phyloP scores from a whole-genome alignment of 805 yeast species.

The Ogataea methylovora region DNA sequence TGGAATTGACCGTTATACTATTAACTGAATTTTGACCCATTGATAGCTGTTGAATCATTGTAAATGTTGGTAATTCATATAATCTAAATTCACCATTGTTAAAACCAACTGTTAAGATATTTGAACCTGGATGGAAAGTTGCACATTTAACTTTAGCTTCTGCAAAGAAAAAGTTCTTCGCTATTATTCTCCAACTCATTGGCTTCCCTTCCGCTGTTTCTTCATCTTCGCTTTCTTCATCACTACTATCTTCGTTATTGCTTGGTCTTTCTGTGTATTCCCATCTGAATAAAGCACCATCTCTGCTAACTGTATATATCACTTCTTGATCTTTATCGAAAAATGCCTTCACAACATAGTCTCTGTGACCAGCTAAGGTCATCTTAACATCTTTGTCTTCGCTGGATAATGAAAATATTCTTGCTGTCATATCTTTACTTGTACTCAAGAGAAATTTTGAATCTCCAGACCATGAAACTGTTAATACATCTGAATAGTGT shows the following conservation, averaged over 20 bases:
- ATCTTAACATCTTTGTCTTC: conserved; percentile 72
- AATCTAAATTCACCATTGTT: conserved; percentile 84
- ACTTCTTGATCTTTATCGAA: conserved; percentile 84
- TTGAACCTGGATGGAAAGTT: conserved; percentile 68
- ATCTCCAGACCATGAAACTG: conserved; percentile 85
- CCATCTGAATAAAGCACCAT: conserved; percentile 93
- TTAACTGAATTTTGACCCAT: conserved; percentile 90
- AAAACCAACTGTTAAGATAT: conserved; percentile 82
- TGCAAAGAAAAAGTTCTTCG: conserved; percentile 67
- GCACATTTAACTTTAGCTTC: conserved; percentile 72
- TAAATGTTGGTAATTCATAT: conserved; percentile 79
- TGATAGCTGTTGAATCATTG: conserved; percentile 74
- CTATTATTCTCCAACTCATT: conserved; percentile 75
- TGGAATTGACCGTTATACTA: conserved; percentile 65
- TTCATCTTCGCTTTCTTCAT: conserved; percentile 32
- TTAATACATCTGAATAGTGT: conserved; percentile 74
- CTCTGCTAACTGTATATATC: conserved; percentile 86
- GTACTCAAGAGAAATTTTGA: conserved; percentile 82
- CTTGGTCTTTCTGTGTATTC: conserved; percentile 60
- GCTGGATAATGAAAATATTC: conserved; percentile 69
- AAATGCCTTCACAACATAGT: conserved; percentile 79
- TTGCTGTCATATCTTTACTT: conserved; percentile 84
- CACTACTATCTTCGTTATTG: conserved; percentile 38
- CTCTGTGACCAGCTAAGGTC: conserved; percentile 89
- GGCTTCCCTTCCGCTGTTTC: conserved; percentile 29